These are phyloP conservation scores for Neonectria sp. DNA, from an alignment of 2,329 filamentous ascomycete species.

Conservation along the genomic window DNA sequence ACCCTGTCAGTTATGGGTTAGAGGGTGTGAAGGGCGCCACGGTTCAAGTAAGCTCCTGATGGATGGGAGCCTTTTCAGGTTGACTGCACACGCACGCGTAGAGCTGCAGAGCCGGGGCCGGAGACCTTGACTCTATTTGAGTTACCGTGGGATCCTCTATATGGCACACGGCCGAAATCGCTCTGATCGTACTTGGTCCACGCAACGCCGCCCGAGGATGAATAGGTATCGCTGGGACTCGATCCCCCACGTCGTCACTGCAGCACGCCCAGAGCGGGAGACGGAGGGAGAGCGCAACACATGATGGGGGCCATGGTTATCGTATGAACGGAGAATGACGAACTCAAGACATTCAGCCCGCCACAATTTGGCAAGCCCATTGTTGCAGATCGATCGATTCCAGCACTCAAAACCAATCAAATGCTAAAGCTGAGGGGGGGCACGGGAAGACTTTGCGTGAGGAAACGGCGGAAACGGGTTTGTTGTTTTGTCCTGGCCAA, in stretches of 20 bases:
- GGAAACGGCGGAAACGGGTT: neutral
- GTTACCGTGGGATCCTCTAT: neutral
- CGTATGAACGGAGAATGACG: conserved; percentile 7
- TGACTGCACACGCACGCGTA: too few species aligned
- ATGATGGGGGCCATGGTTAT: neutral
- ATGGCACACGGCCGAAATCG: neutral
- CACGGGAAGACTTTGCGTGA: neutral
- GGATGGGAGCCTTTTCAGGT: neutral
- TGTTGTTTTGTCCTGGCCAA: neutral
- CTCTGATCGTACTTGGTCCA: neutral
- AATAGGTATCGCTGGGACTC: neutral
- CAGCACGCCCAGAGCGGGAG: neutral
- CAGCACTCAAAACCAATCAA: neutral
- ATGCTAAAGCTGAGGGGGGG: neutral
- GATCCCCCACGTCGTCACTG: neutral
- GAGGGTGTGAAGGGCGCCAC: neutral
- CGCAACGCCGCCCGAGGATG: neutral
- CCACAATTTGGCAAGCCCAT: neutral
- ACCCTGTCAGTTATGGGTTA: neutral
- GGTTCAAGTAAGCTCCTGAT: neutral
- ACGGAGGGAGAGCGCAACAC: neutral
- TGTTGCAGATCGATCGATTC: neutral
- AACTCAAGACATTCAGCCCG: neutral
- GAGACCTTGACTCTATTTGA: neutral
- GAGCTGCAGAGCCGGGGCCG: neutral